Evolutionary conservation across 2,329 filamentous ascomycete species (phyloP).

Genomic region (Stromatinia cepivora): DNA sequence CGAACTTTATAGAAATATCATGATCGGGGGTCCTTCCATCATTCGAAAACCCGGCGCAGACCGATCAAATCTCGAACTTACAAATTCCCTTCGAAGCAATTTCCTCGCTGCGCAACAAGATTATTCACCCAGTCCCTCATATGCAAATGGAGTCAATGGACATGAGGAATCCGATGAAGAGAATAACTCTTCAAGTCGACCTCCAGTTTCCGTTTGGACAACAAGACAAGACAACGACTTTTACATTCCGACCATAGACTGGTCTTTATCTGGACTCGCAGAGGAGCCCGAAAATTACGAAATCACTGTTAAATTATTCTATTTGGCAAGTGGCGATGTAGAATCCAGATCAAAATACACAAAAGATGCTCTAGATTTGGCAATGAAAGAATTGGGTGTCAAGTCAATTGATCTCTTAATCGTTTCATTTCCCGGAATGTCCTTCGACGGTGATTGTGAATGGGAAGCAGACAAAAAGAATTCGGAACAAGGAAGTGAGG

Average conservation of each 20-base stretch:
- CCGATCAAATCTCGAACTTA: conserved; percentile 91
- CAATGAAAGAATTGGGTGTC: conserved; percentile 76
- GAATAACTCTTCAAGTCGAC: conserved; percentile 33
- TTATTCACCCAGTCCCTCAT: conserved; percentile 45
- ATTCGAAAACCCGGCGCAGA: conserved; percentile 74
- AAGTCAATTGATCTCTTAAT: conserved; percentile 82
- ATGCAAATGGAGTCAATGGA: conserved; percentile 42
- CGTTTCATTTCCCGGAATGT: conserved; percentile 87
- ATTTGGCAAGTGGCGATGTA: conserved; percentile 70
- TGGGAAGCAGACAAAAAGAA: conserved; percentile 68
- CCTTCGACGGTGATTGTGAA: conserved; percentile 90
- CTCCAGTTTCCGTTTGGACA: conserved; percentile 62
- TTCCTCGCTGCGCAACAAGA: conserved; percentile 73
- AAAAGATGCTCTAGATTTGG: conserved; percentile 74
- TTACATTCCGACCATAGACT: conserved; percentile 78
- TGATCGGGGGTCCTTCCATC: conserved; percentile 80
- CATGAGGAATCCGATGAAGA: conserved; percentile 40
- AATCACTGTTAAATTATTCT: conserved; percentile 94
- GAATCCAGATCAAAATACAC: conserved; percentile 68
- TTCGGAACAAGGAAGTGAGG: conserved; percentile 61
- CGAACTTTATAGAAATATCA: conserved; percentile 42
- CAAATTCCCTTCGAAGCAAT: conserved; percentile 82
- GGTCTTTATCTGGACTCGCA: conserved; percentile 66
- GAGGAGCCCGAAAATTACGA: conserved; percentile 88
- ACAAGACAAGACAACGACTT: conserved; percentile 59